Base-by-base conservation (phyloP, 148 eudicot genomes). In the Chenopodium berlandieri region DNA sequence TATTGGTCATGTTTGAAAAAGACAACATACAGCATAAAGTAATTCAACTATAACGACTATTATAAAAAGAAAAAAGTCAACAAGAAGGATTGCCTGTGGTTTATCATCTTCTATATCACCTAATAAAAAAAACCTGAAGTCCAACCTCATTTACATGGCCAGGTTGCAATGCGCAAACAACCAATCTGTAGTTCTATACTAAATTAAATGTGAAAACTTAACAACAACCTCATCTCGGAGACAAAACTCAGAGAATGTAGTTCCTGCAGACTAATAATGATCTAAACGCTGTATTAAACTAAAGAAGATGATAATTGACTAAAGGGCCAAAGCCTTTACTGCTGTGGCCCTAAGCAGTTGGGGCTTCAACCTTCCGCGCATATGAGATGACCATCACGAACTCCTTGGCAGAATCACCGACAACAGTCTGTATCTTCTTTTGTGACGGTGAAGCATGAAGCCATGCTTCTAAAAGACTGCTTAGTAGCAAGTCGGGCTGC, bases 361-460 rank as follows among this genome's bases (percentile, higher is more conserved):
- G 65, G 17, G 65, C 71, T 32, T 64, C 82, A 66, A 47, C 76
- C 69, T 80, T 89, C 34, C 90, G 86, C 12, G 88, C 86, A 84
- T 92, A 92, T 1, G 91, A 87, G 34, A 94, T 85, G 32, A 85
- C 91, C 97, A 94, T 92, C 80, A 92, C 91, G 48, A 85, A 92
- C 23, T 94, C 94, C 91, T 90, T 91, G 31, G 94, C 96, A 2
- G 96, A 89, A 72, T 89, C 83, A 50, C 95, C 97, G 22, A 92
- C 87, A 13, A 77, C 30, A 5, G 89, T 85, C 9, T 87, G 83
- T 48, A 94, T 79, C 78, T 81, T 86, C 71, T 90, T 86, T 9
- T 89, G 68, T 11, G 60, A 46, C 3, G 95, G 47, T 32, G 86
- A 70, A 71, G 88, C 81, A 76, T 78, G 88, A 64, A 92, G 87